Evolutionary conservation across 495 filamentous ascomycete species (phyloP), one percentile per base, ranked within the genome.

Genomic region (Pyrenula aspistea): DNA sequence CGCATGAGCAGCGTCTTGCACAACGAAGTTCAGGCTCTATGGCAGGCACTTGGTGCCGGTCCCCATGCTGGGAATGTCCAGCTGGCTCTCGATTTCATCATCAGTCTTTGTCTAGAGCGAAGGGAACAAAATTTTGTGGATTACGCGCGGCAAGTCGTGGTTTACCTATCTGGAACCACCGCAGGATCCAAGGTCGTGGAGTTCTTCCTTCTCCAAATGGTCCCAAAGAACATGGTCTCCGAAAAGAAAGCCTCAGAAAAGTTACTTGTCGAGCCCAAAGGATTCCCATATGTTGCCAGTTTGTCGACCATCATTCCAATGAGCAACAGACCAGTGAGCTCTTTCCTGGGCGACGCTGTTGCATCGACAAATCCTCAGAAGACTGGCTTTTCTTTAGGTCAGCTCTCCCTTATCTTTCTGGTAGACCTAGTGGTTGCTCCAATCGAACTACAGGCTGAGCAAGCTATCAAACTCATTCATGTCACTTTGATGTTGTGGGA

Each of bases 111-210:
- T 60, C 68, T 97, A 25, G 94, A 98, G 58, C 83, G 90, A 51
- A 83, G 91, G 54, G 93, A 98, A 61, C 94, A 97, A 60, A 96
- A 95, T 60, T 96, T 96, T 71, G 91, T 98, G 50, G 89, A 95
- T 59, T 96, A 89, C 65, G 90, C 93, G 2, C 97, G 97, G 72
- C 93, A 98, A 69, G 88, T 98, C 31, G 89, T 97, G 22, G 93
- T 97, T 0, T 95, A 96, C 65, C 70, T 98, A 2, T 91, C 93
- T 1, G 89, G 88, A 62, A 96, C 93, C 0, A 88, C 87, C 47
- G 92, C 89, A 20, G 91, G 91, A 11, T 83, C 86, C 31, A 94
- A 93, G 63, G 89, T 98, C 21, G 85, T 98, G 19, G 94, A 98
- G 62, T 95, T 96, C 60, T 78, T 98, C 54, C 69, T 97, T 49